These are phyloP conservation scores for Cladobotryum protrusum DNA, from an alignment of 2,329 filamentous ascomycete species.

Conservation along the genomic window DNA sequence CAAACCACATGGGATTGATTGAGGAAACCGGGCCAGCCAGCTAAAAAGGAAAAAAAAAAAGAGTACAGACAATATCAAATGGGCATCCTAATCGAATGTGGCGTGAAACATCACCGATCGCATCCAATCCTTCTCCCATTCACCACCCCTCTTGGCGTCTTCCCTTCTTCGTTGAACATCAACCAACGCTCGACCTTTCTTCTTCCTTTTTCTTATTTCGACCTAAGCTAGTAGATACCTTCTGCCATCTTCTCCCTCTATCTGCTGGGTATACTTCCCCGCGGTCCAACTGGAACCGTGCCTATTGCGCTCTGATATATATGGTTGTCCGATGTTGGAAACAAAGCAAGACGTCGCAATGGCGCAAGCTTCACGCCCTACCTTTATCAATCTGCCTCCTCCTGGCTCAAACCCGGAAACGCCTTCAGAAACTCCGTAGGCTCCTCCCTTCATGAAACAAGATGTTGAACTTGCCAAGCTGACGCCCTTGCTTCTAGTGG, in stretches of 20 bases:
- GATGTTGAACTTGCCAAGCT: not conserved
- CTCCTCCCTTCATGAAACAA: slow-evolving; percentile 15
- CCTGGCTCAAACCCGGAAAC: slow-evolving; percentile 78
- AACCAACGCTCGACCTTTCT: too few species aligned
- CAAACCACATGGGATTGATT: not conserved
- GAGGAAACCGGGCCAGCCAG: too few species aligned
- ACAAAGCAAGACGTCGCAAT: slow-evolving; percentile 18
- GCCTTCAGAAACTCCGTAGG: slow-evolving; percentile 84
- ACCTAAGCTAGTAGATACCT: too few species aligned
- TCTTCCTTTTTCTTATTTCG: too few species aligned
- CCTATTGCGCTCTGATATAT: not conserved
- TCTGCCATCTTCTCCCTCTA: too few species aligned
- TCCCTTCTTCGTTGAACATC: not conserved
- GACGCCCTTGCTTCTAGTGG: slow-evolving; percentile 48
- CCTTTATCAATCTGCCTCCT: slow-evolving; percentile 77
- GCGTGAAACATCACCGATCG: slow-evolving; percentile 8
- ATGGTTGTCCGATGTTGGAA: too few species aligned
- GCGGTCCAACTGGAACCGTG: not conserved
- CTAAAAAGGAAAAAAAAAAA: too few species aligned
- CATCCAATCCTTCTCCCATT: slow-evolving; percentile 1
- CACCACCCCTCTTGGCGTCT: not conserved
- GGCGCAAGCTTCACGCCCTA: slow-evolving; percentile 47
- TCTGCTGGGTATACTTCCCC: too few species aligned
- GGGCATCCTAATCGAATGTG: not conserved
- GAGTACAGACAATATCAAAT: not conserved